Base-by-base conservation (phyloP, 2,329 filamentous ascomycete species). In the Pseudogymnoascus sp. region DNA sequence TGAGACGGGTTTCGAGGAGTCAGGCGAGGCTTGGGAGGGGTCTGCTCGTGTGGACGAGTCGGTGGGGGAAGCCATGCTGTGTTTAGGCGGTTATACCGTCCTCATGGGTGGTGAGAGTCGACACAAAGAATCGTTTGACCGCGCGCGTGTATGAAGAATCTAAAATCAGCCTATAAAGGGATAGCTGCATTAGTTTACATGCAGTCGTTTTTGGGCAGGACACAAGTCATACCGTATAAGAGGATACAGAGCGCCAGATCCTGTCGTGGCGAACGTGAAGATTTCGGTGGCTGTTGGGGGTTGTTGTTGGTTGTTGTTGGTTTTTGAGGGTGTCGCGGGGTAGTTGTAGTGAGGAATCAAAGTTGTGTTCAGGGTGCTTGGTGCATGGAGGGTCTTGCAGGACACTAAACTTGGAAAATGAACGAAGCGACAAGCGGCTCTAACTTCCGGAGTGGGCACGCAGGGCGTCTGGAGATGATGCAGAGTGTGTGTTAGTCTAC, bases 291-390 rank as follows among this genome's bases (percentile, higher is more conserved):
- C 18, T 5, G 39, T 42, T 42, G 8, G 39, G 39, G 37, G 39
- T 18, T 18, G 18, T 18, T 18, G 39, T 42, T 42, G 37, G 39
- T 18, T 18, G 18, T 18, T 18, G 39, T 42, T 42, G 15, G 39
- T 42, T 13, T 58, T 52, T 58, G 48, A 31, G 48, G 48, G 27
- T 31, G 48, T 58, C 48, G 48, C 48, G 48, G 48, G 48, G 27
- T 58, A 35, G 9, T 31, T 29, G 48, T 55, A 55, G 12, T 42
- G 39, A 42, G 18, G 39, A 42, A 42, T 42, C 39, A 25, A 42
- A 25, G 39, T 21, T 21, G 39, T 42, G 18, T 18, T 42, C 39
- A 42, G 39, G 39, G 39, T 42, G 18, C 39, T 42, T 42, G 18
- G 39, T 42, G 39, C 39, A 42, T 42, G 39, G 39, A 42, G 39